Evolutionary conservation across 768 basidiomycete genomes (phyloP), one percentile per base, ranked within the genome.

Genomic region (Rhodotorula taiwanensis): DNA sequence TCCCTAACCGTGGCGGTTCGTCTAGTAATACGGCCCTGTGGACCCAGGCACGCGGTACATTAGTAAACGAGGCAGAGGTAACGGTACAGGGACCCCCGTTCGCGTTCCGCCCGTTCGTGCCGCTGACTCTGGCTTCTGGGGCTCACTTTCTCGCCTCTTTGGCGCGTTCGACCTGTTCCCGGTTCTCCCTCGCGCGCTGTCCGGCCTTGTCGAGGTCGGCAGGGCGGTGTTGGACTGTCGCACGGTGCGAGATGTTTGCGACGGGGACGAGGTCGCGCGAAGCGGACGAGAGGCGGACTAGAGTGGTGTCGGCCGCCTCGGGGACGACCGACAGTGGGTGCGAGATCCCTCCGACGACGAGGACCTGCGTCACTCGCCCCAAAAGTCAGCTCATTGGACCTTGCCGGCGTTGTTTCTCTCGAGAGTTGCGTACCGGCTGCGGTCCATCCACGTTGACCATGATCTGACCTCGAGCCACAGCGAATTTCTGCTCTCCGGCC

Each of bases 1-100:
- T n/a, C n/a, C n/a, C n/a, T n/a, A n/a, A 8, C 43, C 20, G 23
- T 10, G 43, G 43, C 43, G 23, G 13, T n/a, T 18, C 43, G 23
- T 64, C 67, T 31, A 68, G 62, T 0, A 68, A 55, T 3, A 68
- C 62, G 10, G 62, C 67, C 16, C 67, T 68, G 56, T 15, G 16
- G n/a, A n/a, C n/a, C n/a, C n/a, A n/a, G n/a, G n/a, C n/a, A n/a
- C n/a, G n/a, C n/a, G n/a, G n/a, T n/a, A n/a, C n/a, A n/a, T n/a
- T n/a, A n/a, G n/a, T n/a, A n/a, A n/a, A n/a, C n/a, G n/a, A n/a
- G n/a, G n/a, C n/a, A n/a, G n/a, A n/a, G n/a, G n/a, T n/a, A n/a
- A n/a, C n/a, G n/a, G n/a, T n/a, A n/a, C n/a, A n/a, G n/a, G n/a
- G n/a, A n/a, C n/a, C n/a, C n/a, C n/a, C n/a, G n/a, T n/a, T n/a